Base-by-base conservation (phyloP, 1,139 yeast genomes). In the Geotrichum fermentans region DNA sequence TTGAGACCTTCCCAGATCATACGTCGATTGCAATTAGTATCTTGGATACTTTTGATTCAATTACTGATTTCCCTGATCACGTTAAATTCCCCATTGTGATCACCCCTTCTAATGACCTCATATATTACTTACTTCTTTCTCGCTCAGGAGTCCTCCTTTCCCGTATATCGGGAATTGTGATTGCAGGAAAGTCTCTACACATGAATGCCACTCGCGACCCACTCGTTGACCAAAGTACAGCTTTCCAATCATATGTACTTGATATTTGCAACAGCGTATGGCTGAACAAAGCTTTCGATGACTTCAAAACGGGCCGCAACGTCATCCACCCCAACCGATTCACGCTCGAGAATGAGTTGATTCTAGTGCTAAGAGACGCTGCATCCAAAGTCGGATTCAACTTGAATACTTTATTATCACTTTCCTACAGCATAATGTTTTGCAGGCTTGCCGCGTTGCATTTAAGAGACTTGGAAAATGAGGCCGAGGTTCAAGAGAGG, bases 401-500 rank as follows among this genome's bases (percentile, higher is more conserved):
- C 14, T 28, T 50, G 5, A 24, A 38, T 16, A 24, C 34, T 14
- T 14, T 46, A n/a, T 28, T 45, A n/a, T 33, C 45, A 28, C 26
- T 51, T 14, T 43, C 53, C 4, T 35, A 14, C 30, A 44, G 49
- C 1, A 22, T 40, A 8, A 29, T 39, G 22, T 49, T 49, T 39
- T 49, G 52, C 26, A 73, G 69, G 21, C 58, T 74, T 2, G 68
- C 77, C 13, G 72, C 79, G 0, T 68, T 69, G 17, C 63, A 73
- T 2, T 57, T 81, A 11, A 67, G 81, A 66, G 58, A 61, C 1
- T 54, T 79, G 10, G 86, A 81, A 54, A 81, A 78, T 47, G 56
- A 60, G 2, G 57, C 58, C 10, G 61, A 55, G 1, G 62, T 72
- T 4, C 56, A 62, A 8, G 57, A 57, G 0, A 60, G 77, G 18